These are phyloP conservation scores for Aspergillus cejpii DNA, from an alignment of 2,329 filamentous ascomycete genomes.

Conservation along the genomic window DNA sequence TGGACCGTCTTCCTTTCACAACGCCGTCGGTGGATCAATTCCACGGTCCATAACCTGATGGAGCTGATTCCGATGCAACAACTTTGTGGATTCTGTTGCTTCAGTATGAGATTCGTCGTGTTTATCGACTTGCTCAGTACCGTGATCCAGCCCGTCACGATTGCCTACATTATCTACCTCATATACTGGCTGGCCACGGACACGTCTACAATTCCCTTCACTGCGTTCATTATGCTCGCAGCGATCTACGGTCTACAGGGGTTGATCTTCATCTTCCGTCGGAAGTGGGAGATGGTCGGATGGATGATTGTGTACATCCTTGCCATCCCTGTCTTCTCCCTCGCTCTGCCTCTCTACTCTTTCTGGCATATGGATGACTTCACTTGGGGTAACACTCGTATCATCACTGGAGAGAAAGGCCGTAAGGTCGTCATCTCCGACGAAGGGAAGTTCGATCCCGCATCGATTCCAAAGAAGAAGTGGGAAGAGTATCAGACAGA, in stretches of 20 bases:
- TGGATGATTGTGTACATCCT: constrained; percentile 97
- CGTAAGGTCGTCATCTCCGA: constrained; percentile 90
- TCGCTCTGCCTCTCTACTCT: constrained; percentile 81
- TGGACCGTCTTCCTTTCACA: constrained; percentile 95
- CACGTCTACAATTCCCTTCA: constrained; percentile 64
- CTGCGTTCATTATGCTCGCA: constrained; percentile 80
- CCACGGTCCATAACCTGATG: constrained; percentile 93
- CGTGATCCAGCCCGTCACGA: constrained; percentile 80
- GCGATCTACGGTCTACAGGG: constrained; percentile 97
- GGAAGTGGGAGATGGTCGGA: constrained; percentile 99
- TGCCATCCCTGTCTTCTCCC: constrained; percentile 85
- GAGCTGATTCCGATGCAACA: constrained; percentile 90
- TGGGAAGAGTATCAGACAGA: constrained; percentile 99
- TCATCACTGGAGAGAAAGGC: constrained; percentile 89
- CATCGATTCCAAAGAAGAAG: constrained; percentile 89
- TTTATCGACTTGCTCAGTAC: constrained; percentile 91
- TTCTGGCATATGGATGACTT: constrained; percentile 99
- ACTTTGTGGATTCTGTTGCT: constrained; percentile 98
- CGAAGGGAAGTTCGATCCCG: constrained; percentile 95
- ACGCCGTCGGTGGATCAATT: constrained; percentile 99
- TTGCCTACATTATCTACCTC: constrained; percentile 84
- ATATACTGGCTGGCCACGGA: constrained; percentile 64
- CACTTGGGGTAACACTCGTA: constrained; percentile 97
- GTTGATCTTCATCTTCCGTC: constrained; percentile 90
- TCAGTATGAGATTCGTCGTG: constrained; percentile 97